Conservation (phyloP, 345 rosid genomes). For the Adansonia digitata region DNA sequence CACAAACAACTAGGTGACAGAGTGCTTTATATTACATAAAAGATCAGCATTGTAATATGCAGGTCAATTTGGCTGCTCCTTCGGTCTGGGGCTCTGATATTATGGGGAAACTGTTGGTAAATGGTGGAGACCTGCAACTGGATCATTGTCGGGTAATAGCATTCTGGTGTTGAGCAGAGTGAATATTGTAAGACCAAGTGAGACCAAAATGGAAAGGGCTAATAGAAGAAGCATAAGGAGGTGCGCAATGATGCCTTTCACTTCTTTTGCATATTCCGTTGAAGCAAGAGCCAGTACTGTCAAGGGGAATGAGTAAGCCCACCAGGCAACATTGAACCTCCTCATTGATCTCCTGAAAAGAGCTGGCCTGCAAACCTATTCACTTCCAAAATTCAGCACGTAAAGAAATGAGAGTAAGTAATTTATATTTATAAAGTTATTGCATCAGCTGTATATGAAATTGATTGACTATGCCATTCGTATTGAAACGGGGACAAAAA, state of each 20-base stretch:
- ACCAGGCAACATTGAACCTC: conserved; percentile 37
- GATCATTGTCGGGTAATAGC: conserved; percentile 27
- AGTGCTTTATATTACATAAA: background rate
- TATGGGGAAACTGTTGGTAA: conserved; percentile 11
- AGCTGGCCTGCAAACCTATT: conserved; percentile 23
- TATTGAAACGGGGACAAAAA: background rate
- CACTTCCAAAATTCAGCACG: background rate
- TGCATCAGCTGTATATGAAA: background rate
- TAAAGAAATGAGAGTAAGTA: background rate
- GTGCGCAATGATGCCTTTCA: conserved; percentile 14
- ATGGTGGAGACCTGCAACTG: conserved; percentile 6
- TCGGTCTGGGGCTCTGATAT: background rate
- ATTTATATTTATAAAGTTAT: background rate
- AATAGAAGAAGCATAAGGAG: conserved; percentile 25
- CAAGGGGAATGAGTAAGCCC: conserved; percentile 42
- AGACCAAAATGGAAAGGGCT: conserved; percentile 27
- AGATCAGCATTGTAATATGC: background rate
- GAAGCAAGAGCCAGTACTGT: conserved; percentile 39
- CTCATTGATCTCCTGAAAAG: conserved; percentile 36
- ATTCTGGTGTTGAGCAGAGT: conserved; percentile 22
- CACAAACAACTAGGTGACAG: background rate
- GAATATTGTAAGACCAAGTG: conserved; percentile 18
- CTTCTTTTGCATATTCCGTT: conserved; percentile 27
- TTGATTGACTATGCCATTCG: background rate
- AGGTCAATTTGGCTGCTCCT: background rate